phyloP scores from a whole-genome alignment of 1,139 yeast species.

The Taphrina wiesneri region DNA sequence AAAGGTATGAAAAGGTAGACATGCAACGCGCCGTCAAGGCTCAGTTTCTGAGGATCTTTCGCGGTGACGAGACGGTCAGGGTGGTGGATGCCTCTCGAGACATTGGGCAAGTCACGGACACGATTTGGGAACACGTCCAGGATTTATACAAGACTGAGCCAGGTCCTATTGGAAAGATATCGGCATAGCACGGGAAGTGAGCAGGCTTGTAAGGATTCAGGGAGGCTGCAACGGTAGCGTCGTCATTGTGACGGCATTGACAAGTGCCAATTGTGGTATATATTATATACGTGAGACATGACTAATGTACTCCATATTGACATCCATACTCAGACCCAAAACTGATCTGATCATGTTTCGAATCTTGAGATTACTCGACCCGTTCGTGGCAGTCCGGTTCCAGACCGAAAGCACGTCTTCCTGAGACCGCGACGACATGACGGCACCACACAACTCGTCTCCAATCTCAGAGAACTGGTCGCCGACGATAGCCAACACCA shows the following conservation, averaged over 20 bases:
- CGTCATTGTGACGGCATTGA: too few relatives aligned
- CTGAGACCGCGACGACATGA: slow-evolving; percentile 46
- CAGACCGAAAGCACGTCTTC: slow-evolving; percentile 48
- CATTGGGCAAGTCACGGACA: slow-evolving; percentile 57
- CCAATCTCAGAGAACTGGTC: slow-evolving; percentile 38
- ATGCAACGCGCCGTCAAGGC: slow-evolving; percentile 70
- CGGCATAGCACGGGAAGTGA: background rate
- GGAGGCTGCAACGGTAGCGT: too few relatives aligned
- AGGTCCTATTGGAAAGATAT: background rate
- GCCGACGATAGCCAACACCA: slow-evolving; percentile 45
- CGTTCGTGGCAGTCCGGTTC: slow-evolving; percentile 41
- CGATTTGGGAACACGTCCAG: slow-evolving; percentile 40
- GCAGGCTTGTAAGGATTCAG: too few relatives aligned
- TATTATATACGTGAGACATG: slow-evolving; percentile 19
- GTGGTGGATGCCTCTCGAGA: slow-evolving; percentile 63
- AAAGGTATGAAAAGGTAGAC: slow-evolving; percentile 74
- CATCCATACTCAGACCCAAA: slow-evolving; percentile 42
- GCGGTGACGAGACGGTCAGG: slow-evolving; percentile 33
- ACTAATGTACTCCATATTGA: slow-evolving; percentile 32
- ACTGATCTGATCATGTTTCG: slow-evolving; percentile 40
- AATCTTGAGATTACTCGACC: slow-evolving; percentile 39
- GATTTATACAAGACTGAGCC: background rate
- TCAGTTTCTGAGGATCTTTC: slow-evolving; percentile 50
- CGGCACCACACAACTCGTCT: slow-evolving; percentile 47
- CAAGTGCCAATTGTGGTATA: too few relatives aligned